Evolutionary conservation across 352 stramenopile genomes (phyloP), one percentile per base, ranked within the genome.

Genomic region (Globisporangium megalacanthum): DNA sequence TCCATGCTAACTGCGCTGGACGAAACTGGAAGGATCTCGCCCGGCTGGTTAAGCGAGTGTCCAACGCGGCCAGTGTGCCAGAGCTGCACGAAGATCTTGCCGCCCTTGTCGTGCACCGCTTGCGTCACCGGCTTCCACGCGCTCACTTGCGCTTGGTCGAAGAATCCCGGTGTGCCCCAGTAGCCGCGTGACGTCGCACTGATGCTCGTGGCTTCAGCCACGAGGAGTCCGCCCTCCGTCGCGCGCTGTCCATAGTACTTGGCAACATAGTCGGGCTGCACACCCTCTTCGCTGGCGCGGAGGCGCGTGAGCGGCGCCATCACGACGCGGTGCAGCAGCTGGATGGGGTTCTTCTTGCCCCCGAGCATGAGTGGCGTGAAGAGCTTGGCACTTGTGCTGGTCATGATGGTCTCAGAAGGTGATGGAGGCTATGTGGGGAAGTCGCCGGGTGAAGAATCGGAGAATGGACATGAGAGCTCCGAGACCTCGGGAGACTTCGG

Each of bases 51-150:
- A 15, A 71, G 64, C 13, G 74, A 71, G 64, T 97, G 88, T 9
- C 77, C 57, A 48, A 82, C 69, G 52, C 88, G 77, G 39, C 88
- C 90, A 0, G 79, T 83, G 68, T 97, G 89, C 86, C 88, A 96
- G 49, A 97, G 56, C 75, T 97, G 88, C 44, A 81, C 55, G 53
- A 85, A 93, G 62, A 97, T 96, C 13, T 75, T 73, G 46, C 77
- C 83, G 19, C 72, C 76, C 45, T 89, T 83, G 44, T 61, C 71
- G 61, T 97, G 90, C 33, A 97, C 89, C 1, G 71, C 62, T 35
- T 68, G 25, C 22, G 69, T 85, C 14, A 92, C 61, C 11, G 56
- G 33, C 11, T 81, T 69, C 82, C 82, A 92, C 22, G 58, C 73
- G 11, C 65, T 44, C 19, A 83, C 10, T 54, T 93, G 80, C 35